Evolutionary conservation across 345 rosid genomes (phyloP), one percentile per base, ranked within the genome.

Genomic region (Angophora floribunda): DNA sequence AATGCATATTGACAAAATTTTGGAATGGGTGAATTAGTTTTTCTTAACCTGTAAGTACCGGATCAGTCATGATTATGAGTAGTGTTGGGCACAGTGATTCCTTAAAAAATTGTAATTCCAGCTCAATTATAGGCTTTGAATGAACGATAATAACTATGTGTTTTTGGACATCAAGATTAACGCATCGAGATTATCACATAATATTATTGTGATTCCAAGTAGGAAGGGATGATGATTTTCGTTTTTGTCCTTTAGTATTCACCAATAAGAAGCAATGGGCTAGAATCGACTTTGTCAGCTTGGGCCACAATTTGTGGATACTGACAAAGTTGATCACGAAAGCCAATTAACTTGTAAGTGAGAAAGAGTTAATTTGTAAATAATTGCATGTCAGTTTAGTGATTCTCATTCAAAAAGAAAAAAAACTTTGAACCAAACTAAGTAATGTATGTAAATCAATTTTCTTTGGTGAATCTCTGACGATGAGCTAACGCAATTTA

Each of bases 141-240:
- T 1, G 45, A 14, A 17, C 6, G 0, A 41, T 63, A n/a, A n/a
- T 63, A n/a, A 13, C 2, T 13, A 63, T 6, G 30, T 21, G 7
- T 4, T 75, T 19, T 19, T 2, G 5, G 13, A 5, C 4, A 6
- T 9, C 24, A 22, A 1, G 6, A 75, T 4, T 0, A 7, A 75
- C 4, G 0, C 3, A 41, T 75, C 4, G 8, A 75, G 1, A 75
- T 75, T 41, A 19, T 75, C 49, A 75, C 1, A 0, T 75, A 41
- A 75, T 36, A 41, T 41, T 36, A 75, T 41, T 0, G 28, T 19
- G 49, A 75, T 75, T 36, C 1, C 14, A 75, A 9, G 2, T 17
- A 6, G 26, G 14, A 19, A 36, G 47, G 21, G 14, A 16, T 5
- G 7, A 19, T 19, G 49, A 41, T 36, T 36, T 70, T 75, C 11